These are phyloP conservation scores for Dactylis glomerata DNA, from an alignment of 176 grass and related monocot species.

Conservation along the genomic window DNA sequence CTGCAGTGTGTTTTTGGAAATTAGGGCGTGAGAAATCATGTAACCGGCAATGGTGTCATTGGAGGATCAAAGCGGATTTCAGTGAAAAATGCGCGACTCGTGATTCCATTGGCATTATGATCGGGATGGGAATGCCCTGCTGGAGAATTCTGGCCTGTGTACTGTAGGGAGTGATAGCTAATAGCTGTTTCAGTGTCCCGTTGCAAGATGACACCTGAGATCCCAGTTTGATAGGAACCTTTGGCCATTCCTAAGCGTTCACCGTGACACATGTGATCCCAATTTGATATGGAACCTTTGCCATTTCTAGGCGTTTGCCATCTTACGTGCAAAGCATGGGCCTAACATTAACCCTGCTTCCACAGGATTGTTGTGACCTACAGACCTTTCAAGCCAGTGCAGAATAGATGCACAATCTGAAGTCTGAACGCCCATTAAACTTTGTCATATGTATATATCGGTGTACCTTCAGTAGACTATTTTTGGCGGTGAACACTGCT, in stretches of 20 bases:
- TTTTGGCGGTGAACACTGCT: neutral
- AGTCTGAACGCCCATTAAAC: neutral
- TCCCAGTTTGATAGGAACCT: neutral
- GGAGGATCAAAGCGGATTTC: neutral
- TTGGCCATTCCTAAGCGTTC: neutral
- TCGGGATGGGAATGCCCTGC: neutral
- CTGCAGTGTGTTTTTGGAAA: neutral
- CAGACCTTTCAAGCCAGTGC: neutral
- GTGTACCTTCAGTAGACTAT: neutral
- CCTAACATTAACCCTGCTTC: neutral
- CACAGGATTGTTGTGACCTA: neutral
- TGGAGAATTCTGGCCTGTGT: neutral
- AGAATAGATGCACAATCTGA: conserved; percentile 5
- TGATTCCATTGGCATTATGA: neutral
- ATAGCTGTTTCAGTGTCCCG: neutral
- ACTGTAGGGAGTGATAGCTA: neutral
- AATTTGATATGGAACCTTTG: neutral
- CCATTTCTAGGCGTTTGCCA: neutral
- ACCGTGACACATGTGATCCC: neutral
- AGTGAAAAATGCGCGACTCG: neutral
- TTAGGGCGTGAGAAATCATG: neutral
- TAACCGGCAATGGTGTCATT: neutral
- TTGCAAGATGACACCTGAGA: neutral
- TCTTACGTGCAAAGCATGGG: neutral
- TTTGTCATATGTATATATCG: neutral